Base-by-base conservation (phyloP, 371 early-diverging fungal genomes). In the Lichtheimia corymbifera region DNA sequence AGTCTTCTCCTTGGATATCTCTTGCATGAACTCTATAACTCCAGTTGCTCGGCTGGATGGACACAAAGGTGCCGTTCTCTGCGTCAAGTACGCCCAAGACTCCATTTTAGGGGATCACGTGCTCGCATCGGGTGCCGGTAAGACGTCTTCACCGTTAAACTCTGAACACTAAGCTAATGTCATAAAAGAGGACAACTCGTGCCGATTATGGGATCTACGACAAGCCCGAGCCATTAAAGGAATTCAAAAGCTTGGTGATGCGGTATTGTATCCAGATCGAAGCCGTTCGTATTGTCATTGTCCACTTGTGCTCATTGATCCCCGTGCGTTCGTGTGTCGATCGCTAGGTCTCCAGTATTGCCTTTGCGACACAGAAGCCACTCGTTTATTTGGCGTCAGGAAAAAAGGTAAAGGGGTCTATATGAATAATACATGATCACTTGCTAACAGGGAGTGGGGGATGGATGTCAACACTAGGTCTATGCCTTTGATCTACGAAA, bases 191-290 rank as follows among this genome's bases (percentile, higher is more conserved):
- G 80, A 79, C 22, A 67, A 69, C n/a, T 74, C 77, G 0, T 79
- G 80, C 59, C 67, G 77, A 35, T 44, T 79, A 41, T 79, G 80
- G 80, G 80, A 79, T 50, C 53, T 74, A 15, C 58, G 66, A 22
- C 55, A 62, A 7, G 55, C 24, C 9, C 63, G 62, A 30, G 73
- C 58, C 3, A 45, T 71, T 7, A 79, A 74, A 20, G 75, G 71
- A 18, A 73, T 78, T 25, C 58, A 70, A 41, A 55, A 52, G 25
- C 56, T 78, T 1, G 30, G 55, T 12, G 64, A 68, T 42, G 73
- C 79, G 18, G 79, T 77, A 71, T 53, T 53, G 30, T n/a, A 50
- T 52, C 5, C 18, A 17, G 24, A 6, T 61, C 43, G 35, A 50
- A n/a, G n/a, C n/a, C n/a, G n/a, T n/a, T n/a, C n/a, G n/a, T n/a